Conservation (phyloP, 768 basidiomycete species). For the Boletus speciosus region DNA sequence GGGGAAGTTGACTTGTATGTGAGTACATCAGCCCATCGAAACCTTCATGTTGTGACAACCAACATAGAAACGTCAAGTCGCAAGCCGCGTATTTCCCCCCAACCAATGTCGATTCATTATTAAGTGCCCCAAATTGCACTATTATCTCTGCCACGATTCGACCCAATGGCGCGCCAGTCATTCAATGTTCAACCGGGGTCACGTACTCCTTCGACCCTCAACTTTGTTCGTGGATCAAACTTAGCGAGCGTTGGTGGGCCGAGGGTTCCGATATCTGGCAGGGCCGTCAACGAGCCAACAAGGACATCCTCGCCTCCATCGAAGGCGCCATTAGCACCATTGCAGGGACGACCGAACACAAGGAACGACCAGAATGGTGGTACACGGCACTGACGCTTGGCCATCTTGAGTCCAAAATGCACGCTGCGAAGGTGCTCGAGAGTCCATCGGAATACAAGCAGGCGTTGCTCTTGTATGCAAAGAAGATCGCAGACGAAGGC, state of each 20-base stretch:
- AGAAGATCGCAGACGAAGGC: constrained; percentile 85
- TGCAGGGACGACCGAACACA: constrained; percentile 34
- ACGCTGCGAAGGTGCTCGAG: constrained; percentile 69
- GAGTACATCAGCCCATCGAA: constrained; percentile 17
- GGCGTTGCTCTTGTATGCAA: constrained; percentile 72
- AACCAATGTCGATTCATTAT: constrained; percentile 55
- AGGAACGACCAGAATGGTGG: constrained; percentile 74
- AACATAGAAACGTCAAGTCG: constrained; percentile 71
- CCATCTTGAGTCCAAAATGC: constrained; percentile 81
- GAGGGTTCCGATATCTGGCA: constrained; percentile 84
- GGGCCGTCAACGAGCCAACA: constrained; percentile 53
- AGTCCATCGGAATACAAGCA: constrained; percentile 85
- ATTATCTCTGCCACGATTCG: constrained; percentile 66
- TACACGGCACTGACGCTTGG: constrained; percentile 77
- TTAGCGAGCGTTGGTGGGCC: constrained; percentile 83
- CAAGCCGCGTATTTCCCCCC: constrained; percentile 64
- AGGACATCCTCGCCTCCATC: constrained; percentile 53
- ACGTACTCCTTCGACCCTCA: constrained; percentile 75
- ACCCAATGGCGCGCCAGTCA: constrained; percentile 74
- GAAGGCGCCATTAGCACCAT: constrained; percentile 54
- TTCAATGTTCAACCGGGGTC: constrained; percentile 74
- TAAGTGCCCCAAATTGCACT: constrained; percentile 53
- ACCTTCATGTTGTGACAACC: constrained; percentile 5
- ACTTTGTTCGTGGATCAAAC: constrained; percentile 65
- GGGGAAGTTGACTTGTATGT: constrained; percentile 79